Percentiles rank a stretch among this genome's conserved stretches.
phyloP scores from a whole-genome alignment of 192 early-diverging fungal genomes.

The Pilaira anomala region DNA sequence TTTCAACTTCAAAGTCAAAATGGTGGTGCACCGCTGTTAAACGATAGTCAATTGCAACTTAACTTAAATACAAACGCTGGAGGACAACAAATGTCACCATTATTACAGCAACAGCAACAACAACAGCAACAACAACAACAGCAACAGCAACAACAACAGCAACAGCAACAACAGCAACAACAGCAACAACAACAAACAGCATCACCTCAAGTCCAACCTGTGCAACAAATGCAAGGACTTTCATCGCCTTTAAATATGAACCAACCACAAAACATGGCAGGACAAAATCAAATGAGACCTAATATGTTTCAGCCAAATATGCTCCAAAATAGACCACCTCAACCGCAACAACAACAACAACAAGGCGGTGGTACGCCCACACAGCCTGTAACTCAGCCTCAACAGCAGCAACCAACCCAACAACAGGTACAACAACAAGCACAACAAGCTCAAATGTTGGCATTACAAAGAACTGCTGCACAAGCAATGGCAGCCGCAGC shows the following conservation, averaged over 20 bases:
- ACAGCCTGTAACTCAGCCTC: not conserved
- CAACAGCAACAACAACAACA: constrained; percentile 15
- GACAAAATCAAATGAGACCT: constrained; percentile 23
- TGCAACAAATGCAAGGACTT: constrained; percentile 19
- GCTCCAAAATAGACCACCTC: constrained; percentile 20
- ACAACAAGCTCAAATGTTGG: constrained; percentile 12
- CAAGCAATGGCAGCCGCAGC: not conserved
- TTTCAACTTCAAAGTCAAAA: constrained; percentile 22
- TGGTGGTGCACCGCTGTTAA: constrained; percentile 9
- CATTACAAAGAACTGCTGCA: constrained; percentile 18
- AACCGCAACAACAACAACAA: constrained; percentile 12
- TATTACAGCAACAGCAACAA: constrained; percentile 13
- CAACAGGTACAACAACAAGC: not conserved
- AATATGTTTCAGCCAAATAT: constrained; percentile 26
- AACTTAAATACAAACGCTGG: constrained; percentile 10
- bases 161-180: constrained; percentile 5
- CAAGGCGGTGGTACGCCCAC: not conserved
- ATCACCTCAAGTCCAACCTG: constrained; percentile 16
- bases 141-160: constrained; percentile 3
- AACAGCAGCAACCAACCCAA: not conserved
- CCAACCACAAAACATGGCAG: constrained; percentile 16
- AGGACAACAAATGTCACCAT: constrained; percentile 2
- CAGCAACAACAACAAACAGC: constrained; percentile 21
- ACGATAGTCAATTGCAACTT: constrained; percentile 15
- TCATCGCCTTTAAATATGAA: constrained; percentile 19